Evolutionary conservation across 1,284 basidiomycete genomes (phyloP), one percentile per base, ranked within the genome.

Genomic region (Tylopilus microsporus): DNA sequence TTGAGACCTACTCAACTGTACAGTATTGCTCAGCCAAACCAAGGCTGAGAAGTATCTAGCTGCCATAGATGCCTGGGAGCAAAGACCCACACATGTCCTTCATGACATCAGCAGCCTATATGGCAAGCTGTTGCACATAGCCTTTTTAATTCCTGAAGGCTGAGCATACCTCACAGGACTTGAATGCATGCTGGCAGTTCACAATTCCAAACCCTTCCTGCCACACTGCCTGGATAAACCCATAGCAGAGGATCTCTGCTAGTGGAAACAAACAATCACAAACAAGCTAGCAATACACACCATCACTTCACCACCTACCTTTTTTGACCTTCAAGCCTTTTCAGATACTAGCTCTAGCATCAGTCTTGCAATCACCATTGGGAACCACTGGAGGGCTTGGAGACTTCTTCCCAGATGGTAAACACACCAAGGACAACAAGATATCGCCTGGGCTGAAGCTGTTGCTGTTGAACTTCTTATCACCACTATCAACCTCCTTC

Each of bases 401-500:
- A 4, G 19, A 0, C 51, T 62, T n/a, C 15, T 57, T 11, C 59
- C 48, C 1, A n/a, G 16, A 0, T 62, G 60, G 65, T 30, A 53
- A 45, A 39, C 13, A 0, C 15, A 3, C 0, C 0, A 42, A 0
- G 32, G 55, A 0, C 4, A 59, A 2, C 10, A 15, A 0, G 65
- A 69, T 39, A 66, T 67, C 15, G 51, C 63, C 1, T 62, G 67
- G 54, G 60, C 66, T 0, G 43, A 66, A 19, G 64, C 62, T 0
- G 16, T 66, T 1, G 15, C 43, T 0, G 48, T 65, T 0, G 45
- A 61, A 6, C 52, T 78, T 10, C 73, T 80, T 19, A 55, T 73
- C 54, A 30, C 30, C 6, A 30, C 30, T 6, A 30, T 30, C 30
- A 30, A 30, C 6, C 6, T 6, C 30, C 30, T 30, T 30, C 30